phyloP scores from a whole-genome alignment of 768 basidiomycete genomes.

The Tricholomella constricta region DNA sequence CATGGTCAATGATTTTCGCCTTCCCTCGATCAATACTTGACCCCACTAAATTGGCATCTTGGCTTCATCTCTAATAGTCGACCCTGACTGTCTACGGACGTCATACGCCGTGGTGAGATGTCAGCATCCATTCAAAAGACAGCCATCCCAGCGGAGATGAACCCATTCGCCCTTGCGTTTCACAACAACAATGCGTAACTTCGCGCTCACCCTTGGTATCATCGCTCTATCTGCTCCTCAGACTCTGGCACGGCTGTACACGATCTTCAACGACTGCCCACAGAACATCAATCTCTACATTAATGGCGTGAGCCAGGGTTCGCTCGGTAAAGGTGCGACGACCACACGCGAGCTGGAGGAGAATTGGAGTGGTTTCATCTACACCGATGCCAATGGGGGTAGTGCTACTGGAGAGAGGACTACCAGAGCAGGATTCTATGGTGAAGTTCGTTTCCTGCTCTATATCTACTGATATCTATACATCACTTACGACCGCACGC shows the following conservation, averaged over 20 bases:
- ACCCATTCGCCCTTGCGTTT: background rate
- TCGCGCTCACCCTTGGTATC: background rate
- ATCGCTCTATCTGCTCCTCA: background rate
- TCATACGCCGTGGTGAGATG: background rate
- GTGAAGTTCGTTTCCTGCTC: constrained; percentile 21
- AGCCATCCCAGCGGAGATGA: too few species aligned
- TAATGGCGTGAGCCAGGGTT: constrained; percentile 10
- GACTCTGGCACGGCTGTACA: constrained; percentile 12
- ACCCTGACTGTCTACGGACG: background rate
- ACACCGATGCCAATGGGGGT: constrained; percentile 29
- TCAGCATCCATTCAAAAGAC: background rate
- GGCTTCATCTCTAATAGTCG: background rate
- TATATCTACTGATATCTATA: background rate
- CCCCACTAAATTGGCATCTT: background rate
- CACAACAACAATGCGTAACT: background rate
- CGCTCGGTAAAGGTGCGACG: constrained; percentile 1
- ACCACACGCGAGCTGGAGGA: constrained; percentile 13
- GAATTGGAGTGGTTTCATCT: constrained; percentile 27
- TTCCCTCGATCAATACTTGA: too few species aligned
- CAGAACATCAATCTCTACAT: constrained; percentile 7
- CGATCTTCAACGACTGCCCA: constrained; percentile 17
- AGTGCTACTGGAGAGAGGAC: constrained; percentile 22
- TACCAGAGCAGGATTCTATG: constrained; percentile 29
- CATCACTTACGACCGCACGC: background rate
- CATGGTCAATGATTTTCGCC: too few species aligned